Percentiles rank a stretch among this genome's conserved stretches.
phyloP scores from a whole-genome alignment of 345 rosid species.

The Eucalyptus marginata region DNA sequence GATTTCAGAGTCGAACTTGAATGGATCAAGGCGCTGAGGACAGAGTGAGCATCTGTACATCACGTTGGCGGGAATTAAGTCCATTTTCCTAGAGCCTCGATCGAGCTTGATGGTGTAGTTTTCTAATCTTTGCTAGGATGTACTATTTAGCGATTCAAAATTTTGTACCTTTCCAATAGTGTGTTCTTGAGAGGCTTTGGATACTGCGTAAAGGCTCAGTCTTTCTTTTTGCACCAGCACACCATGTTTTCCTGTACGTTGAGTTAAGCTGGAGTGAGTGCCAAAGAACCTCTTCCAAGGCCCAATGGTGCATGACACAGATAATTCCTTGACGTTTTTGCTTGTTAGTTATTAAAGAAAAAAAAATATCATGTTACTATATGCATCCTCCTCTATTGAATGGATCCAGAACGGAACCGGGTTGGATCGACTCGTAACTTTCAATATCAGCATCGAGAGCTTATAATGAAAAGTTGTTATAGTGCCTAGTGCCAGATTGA shows the following conservation, averaged over 20 bases:
- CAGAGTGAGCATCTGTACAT: background rate
- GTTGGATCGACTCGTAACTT: background rate
- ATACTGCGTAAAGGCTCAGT: background rate
- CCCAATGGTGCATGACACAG: background rate
- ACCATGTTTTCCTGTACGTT: background rate
- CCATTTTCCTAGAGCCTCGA: background rate
- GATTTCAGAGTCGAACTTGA: constrained; percentile 71
- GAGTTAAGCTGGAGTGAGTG: background rate
- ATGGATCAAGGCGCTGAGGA: constrained; percentile 71
- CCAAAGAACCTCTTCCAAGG: background rate
- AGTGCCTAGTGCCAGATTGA: background rate
- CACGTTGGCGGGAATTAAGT: background rate
- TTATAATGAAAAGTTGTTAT: background rate
- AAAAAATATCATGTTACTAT: background rate
- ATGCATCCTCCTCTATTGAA: background rate
- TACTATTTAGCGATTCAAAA: background rate
- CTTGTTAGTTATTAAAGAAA: background rate
- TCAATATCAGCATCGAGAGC: background rate
- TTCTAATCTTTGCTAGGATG: background rate
- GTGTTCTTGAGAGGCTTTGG: background rate
- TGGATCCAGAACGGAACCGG: background rate
- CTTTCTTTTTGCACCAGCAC: background rate
- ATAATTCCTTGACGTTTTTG: background rate
- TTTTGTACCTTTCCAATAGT: background rate
- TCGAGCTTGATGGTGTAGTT: background rate